phyloP scores from a whole-genome alignment of 768 basidiomycete species.

The Hericium erinaceus region DNA sequence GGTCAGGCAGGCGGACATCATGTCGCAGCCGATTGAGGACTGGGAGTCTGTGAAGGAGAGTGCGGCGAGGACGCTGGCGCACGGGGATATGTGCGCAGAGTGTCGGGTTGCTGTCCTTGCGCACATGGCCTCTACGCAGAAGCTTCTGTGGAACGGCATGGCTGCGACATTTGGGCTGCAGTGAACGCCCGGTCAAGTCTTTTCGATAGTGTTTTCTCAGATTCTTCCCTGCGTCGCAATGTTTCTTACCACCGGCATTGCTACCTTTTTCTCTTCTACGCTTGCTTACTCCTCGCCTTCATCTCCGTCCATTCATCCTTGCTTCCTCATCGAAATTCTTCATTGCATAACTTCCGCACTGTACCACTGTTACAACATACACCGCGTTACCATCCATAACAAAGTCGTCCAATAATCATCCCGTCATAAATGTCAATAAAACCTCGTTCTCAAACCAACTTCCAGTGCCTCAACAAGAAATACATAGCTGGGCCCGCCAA shows the following conservation, averaged over 20 bases:
- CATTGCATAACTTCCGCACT: not conserved
- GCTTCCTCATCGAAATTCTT: too few species aligned
- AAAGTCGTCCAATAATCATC: not conserved
- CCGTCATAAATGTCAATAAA: not conserved
- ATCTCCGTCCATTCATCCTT: too few species aligned
- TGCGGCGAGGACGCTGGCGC: too few species aligned
- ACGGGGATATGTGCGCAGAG: conserved; percentile 1
- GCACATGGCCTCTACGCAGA: conserved; percentile 1
- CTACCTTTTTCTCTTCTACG: too few species aligned
- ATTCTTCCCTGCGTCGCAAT: too few species aligned
- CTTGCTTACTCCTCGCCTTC: too few species aligned
- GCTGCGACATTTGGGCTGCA: not conserved
- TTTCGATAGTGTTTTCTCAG: not conserved
- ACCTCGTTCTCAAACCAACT: not conserved
- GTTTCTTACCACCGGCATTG: too few species aligned
- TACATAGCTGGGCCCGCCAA: conserved; percentile 31
- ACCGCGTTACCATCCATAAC: not conserved
- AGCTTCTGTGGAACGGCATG: conserved; percentile 5
- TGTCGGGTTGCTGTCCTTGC: conserved; percentile 4
- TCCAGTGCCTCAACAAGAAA: conserved; percentile 34
- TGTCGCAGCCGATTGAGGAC: not conserved
- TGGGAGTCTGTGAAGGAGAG: not conserved
- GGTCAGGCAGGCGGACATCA: not conserved
- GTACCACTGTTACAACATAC: not conserved
- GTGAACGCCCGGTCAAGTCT: not conserved